Percentiles rank a stretch among this genome's conserved stretches.
Conservation (phyloP, 371 early-diverging fungal genomes). For the Syncephalastrum contaminatum region DNA sequence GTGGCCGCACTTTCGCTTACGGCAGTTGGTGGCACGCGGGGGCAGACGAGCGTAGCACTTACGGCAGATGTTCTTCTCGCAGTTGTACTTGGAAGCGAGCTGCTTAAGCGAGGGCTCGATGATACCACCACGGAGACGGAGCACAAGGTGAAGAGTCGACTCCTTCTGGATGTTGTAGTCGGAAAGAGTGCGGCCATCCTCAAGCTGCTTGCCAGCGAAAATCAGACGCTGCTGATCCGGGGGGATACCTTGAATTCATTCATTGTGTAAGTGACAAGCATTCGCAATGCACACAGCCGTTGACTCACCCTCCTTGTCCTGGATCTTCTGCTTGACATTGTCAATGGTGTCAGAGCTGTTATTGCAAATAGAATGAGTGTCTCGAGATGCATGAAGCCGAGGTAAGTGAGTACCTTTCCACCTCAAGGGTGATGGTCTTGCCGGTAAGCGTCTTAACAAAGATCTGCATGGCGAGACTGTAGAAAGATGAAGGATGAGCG, state of each 20-base stretch:
- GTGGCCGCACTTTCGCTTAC: conserved; percentile 99
- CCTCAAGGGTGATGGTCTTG: conserved; percentile 96
- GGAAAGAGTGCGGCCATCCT: conserved; percentile 92
- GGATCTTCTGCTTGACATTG: conserved; percentile 94
- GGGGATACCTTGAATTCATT: conserved; percentile 78
- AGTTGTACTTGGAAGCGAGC: conserved; percentile 98
- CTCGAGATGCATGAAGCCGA: conserved; percentile 54
- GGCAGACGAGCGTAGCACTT: conserved; percentile 99
- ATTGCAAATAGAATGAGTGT: conserved; percentile 73
- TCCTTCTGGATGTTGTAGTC: conserved; percentile 96
- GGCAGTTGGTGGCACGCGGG: conserved; percentile 99
- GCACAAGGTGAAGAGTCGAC: conserved; percentile 97
- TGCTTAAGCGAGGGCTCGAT: conserved; percentile 97
- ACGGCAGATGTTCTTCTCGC: conserved; percentile 99
- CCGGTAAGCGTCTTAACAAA: conserved; percentile 91
- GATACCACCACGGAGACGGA: conserved; percentile 97
- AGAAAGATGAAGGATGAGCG: conserved; percentile 3
- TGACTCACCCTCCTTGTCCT: conserved; percentile 90
- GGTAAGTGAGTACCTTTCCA: conserved; percentile 88
- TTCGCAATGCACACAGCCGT: background rate
- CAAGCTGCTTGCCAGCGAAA: conserved; percentile 99
- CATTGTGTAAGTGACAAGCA: background rate
- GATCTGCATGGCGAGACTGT: conserved; percentile 60
- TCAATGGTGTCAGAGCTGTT: conserved; percentile 55
- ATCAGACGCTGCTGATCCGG: conserved; percentile 99